A percentile compares a stretch with the other conserved stretches of the same genome.
Conservation (phyloP, 257 asterid species). For the Eustoma russellianum region DNA sequence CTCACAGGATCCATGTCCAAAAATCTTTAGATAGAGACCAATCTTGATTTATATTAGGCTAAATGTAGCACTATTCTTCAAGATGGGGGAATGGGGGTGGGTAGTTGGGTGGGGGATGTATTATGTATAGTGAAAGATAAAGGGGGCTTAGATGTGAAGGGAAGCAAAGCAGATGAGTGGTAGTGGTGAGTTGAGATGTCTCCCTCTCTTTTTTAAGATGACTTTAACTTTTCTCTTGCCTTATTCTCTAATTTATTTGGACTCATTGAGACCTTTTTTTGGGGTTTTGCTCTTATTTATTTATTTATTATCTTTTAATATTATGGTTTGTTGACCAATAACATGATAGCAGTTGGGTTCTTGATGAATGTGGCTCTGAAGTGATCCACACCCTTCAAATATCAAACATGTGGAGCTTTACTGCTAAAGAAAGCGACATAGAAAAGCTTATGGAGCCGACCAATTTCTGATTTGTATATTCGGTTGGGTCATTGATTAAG, state of each 20-base stretch:
- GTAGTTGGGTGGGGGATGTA: slow-evolving; percentile 4
- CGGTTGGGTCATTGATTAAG: too few relatives aligned
- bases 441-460: background rate
- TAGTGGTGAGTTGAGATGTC: slow-evolving; percentile 22
- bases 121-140: slow-evolving; percentile 11
- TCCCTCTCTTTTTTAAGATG: slow-evolving; percentile 1
- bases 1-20: slow-evolving; percentile 43
- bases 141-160: slow-evolving; percentile 43
- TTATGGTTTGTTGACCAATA: slow-evolving; percentile 38
- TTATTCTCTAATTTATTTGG: slow-evolving; percentile 17
- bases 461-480: too few relatives aligned
- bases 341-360: slow-evolving; percentile 23
- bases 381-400: slow-evolving; percentile 16
- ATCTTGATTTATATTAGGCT: background rate
- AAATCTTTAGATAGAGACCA: background rate
- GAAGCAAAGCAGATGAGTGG: slow-evolving; percentile 14
- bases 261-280: slow-evolving; percentile 16
- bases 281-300: too few relatives aligned
- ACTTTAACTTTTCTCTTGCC: slow-evolving; percentile 1
- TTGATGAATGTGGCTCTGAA: slow-evolving; percentile 12
- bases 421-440: slow-evolving; percentile 21
- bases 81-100: slow-evolving; percentile 1
- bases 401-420: slow-evolving; percentile 1
- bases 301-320: background rate
- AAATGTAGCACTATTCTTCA: too few relatives aligned